A percentile compares a stretch with the other conserved stretches of the same genome.
Conservation (phyloP, 2,329 filamentous ascomycete genomes). For the Didymella arachidicola region DNA sequence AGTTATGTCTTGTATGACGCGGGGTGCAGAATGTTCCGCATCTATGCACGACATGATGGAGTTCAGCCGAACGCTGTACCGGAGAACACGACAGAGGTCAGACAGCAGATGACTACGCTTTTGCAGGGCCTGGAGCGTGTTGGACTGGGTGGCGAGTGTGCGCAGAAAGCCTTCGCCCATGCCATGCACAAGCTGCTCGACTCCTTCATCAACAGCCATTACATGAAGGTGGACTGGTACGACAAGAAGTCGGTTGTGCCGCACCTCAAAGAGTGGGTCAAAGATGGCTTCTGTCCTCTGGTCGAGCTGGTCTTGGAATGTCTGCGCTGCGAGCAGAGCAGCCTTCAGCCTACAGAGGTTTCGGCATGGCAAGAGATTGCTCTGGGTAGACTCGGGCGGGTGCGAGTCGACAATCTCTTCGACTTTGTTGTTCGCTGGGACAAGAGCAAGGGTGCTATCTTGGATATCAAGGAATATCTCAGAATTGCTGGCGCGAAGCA, state of each 20-base stretch:
- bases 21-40: conserved; percentile 58
- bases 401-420: conserved; percentile 76
- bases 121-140: conserved; percentile 68
- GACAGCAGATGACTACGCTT: conserved; percentile 63
- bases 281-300: conserved; percentile 70
- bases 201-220: conserved; percentile 67
- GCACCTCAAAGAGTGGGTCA: conserved; percentile 71
- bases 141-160: conserved; percentile 72
- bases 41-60: conserved; percentile 41
- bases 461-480: conserved; percentile 75
- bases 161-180: conserved; percentile 75
- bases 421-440: conserved; percentile 83
- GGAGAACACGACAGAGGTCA: conserved; percentile 46
- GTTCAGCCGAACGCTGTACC: conserved; percentile 27
- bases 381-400: conserved; percentile 70
- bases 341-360: conserved; percentile 55
- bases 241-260: conserved; percentile 64
- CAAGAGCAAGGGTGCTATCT: conserved; percentile 71
- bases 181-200: conserved; percentile 72
- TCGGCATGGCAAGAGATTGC: conserved; percentile 76
- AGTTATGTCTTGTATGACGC: conserved; percentile 63
- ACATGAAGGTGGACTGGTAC: conserved; percentile 67
- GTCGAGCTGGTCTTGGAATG: conserved; percentile 66
- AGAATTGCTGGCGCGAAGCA: conserved; percentile 73
- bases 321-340: conserved; percentile 40